Percentiles rank a stretch among this genome's conserved stretches.
Conservation (phyloP, 805 yeast species). For the Groenewaldozyma tartarivorans region DNA sequence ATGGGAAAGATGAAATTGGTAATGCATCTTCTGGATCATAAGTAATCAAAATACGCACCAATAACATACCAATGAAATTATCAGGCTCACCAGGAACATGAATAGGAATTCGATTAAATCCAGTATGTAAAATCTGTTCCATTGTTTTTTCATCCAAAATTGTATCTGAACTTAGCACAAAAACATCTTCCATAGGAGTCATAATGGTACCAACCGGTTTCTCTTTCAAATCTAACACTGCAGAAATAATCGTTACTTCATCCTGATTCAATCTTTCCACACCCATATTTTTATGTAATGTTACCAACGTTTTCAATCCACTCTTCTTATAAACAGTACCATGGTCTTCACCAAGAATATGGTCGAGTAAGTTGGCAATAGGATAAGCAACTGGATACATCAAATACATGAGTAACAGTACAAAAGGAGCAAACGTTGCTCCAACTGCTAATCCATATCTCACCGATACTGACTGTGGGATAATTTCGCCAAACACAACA, state of each 20-base stretch:
- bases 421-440: constrained; percentile 83
- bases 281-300: constrained; percentile 90
- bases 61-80: constrained; percentile 89
- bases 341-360: constrained; percentile 85
- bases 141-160: constrained; percentile 76
- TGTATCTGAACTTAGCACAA: constrained; percentile 75
- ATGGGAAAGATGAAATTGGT: constrained; percentile 86
- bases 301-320: constrained; percentile 87
- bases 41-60: constrained; percentile 84
- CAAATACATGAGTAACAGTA: constrained; percentile 69
- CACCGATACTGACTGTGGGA: constrained; percentile 90
- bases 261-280: constrained; percentile 87
- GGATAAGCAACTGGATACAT: constrained; percentile 94
- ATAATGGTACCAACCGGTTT: constrained; percentile 77
- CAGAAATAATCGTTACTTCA: constrained; percentile 91
- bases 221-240: constrained; percentile 89
- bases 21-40: constrained; percentile 95
- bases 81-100: constrained; percentile 81
- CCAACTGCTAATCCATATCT: constrained; percentile 90
- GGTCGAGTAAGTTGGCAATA: constrained; percentile 69
- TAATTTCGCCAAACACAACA: constrained; percentile 91
- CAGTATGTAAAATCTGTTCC: constrained; percentile 85
- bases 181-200: constrained; percentile 91
- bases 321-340: constrained; percentile 90
- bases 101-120: constrained; percentile 91